Base-by-base conservation (phyloP, 257 asterid species). In the Prunella vulgaris region DNA sequence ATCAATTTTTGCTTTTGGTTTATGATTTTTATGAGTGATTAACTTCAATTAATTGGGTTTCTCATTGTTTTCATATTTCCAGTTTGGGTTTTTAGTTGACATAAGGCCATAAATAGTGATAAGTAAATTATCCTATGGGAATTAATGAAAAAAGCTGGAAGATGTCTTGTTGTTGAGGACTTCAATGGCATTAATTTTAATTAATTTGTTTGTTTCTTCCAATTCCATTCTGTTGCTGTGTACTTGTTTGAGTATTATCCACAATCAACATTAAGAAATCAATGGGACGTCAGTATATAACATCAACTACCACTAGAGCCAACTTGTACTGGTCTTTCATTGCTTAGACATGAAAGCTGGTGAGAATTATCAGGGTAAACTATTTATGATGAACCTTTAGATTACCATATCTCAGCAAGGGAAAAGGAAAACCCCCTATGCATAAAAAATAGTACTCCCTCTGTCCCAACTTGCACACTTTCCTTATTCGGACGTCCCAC, bases 161-260 rank as follows among this genome's bases (percentile, higher is more conserved):
- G 62, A 63, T 30, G 79, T 73, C 56, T 64, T 73, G 51, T 37
- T n/a, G n/a, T 56, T 62, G 37, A 64, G 72, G 40, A 49, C 56
- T 49, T 28, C 10, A 6, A 53, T 35, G 24, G 15, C 51, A 54
- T 60, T 37, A 7, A 28, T 22, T 67, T 24, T 44, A 40, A 53
- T 48, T 54, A 13, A n/a, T 13, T 37, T 33, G 35, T 48, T 13
- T 38, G 42, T 49, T 67, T 53, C 30, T 54, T 37, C 64, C 17
- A 20, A 60, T 67, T 21, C 64, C 57, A 14, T 20, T 18, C 35
- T 5, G 28, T 70, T 60, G 14, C 46, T 33, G 21, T 64, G 24
- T 51, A 69, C 3, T 22, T n/a, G 53, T 15, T 1, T 38, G 66
- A 42, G 33, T 28, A 37, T 24, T 10, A 38, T 15, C 66, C 44